Base-by-base conservation (phyloP, 768 basidiomycete genomes). In the Serendipita sp. region DNA sequence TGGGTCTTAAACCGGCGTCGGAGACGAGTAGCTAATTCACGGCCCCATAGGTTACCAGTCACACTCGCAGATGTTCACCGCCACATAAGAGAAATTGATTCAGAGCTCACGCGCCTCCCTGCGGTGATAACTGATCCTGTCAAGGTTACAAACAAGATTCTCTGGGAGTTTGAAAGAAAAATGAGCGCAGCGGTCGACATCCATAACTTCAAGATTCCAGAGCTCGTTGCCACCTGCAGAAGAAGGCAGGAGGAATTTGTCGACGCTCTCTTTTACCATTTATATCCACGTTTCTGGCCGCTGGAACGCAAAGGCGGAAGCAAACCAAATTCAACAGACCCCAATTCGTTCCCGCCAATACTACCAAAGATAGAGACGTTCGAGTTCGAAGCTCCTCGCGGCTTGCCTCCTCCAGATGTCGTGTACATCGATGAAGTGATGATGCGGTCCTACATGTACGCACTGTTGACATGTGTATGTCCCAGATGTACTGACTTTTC, bases 201-300 rank as follows among this genome's bases (percentile, higher is more conserved):
- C 24, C 11, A 28, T 24, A 58, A 58, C 53, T 58, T 58, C 53
- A 58, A 58, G 53, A 58, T 58, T 7, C 53, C 53, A 58, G 4
- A 3, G 11, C 53, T 58, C n/a, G 53, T 58, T 11, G 53, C 17
- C 13, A 24, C 9, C 11, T 58, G 53, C 31, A 3, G 53, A 4
- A 13, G 53, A 7, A 4, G 4, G 5, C 53, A 20, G 11, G 53
- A 58, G 28, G 17, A 13, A 26, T 58, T 5, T 31, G 30, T 33
- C 53, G 28, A 58, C 31, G 24, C 28, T 13, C 22, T 58, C 53
- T 13, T 58, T 9, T 58, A 58, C 24, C 53, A 58, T n/a, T n/a
- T 58, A 3, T 58, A 20, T 31, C 53, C 53, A 4, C 53, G 53
- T n/a, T 58, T 58, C 53, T 28, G 53, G 4, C 53, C 53, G 4